Evolutionary conservation across 176 grass and related monocot species (phyloP).

Genomic region (Aegilops umbellulata): DNA sequence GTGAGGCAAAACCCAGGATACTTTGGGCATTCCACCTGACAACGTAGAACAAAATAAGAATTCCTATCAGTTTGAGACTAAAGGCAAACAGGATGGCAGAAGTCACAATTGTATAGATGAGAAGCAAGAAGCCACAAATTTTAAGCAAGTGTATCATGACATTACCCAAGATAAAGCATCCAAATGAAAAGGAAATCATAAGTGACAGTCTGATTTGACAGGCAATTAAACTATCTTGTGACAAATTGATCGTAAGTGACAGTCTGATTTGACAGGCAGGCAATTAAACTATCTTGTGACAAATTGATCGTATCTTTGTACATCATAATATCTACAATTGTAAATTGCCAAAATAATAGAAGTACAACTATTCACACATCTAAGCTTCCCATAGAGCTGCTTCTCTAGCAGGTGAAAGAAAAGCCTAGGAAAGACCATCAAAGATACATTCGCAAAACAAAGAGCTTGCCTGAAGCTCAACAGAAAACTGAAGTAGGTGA

Average conservation of each 20-base stretch:
- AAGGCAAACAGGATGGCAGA: neutral
- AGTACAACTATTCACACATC: constrained; percentile 2
- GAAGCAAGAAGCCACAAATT: neutral
- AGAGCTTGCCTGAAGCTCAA: neutral
- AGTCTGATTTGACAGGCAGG: constrained; percentile 8
- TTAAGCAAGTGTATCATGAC: neutral
- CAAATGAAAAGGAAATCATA: neutral
- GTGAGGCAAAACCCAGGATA: constrained; percentile 93
- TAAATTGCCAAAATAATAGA: neutral
- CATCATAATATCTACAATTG: neutral
- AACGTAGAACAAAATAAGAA: constrained; percentile 3
- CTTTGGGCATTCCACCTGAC: constrained; percentile 93
- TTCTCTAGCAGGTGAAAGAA: neutral
- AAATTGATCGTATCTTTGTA: neutral
- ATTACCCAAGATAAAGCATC: neutral
- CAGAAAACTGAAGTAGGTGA: neutral
- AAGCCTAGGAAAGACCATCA: neutral
- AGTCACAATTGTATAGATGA: neutral
- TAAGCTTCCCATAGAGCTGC: neutral
- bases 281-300: neutral
- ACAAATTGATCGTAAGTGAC: neutral
- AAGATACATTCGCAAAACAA: neutral
- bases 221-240: neutral
- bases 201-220: constrained; percentile 11
- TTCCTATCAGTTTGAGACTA: neutral